Evolutionary conservation across 179 eudicot genomes (phyloP), one percentile per base, ranked within the genome.

Genomic region (Pouteria campechiana): DNA sequence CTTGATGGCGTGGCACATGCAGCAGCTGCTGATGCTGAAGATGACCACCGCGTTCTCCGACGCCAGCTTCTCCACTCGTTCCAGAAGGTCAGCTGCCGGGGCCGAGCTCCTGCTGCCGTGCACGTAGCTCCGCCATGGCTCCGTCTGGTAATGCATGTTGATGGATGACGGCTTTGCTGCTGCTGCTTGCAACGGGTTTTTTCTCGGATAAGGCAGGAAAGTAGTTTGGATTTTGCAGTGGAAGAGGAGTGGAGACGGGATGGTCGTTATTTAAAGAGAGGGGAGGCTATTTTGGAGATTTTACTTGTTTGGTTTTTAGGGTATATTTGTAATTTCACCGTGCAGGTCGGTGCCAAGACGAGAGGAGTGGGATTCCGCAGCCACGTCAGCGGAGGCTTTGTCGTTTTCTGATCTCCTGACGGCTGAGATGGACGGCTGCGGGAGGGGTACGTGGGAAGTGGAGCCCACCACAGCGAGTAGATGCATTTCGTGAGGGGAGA

Each of bases 1-100:
- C 61, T 81, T 81, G 6, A 70, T 78, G 0, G 87, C 93, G 22
- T 78, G 93, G 53, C 93, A 81, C 87, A 81, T 81, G 39, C 93
- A 81, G 30, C 93, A 81, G 14, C 56, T 65, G 67, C 90, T 81
- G 16, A 62, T 28, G 29, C 78, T 75, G 70, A 81, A 75, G 52
- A 81, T 70, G 6, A 78, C 93, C 46, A 81, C 93, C 9, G 93
- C 93, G 17, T 83, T 81, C 57, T 77, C 63, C 2, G 72, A 43
- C 1, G 79, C 93, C 39, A 78, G 47, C 47, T 60, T 47, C 3
- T 61, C 76, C 23, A 81, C 77, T 52, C 74, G 61, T 61, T 81
- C 83, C 4, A 72, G 24, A 1, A 77, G 75, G 52, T 75, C 77
- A 14, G 23, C 31, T 6, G 15, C 37, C 24, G 34, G 14, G 25